phyloP scores from a whole-genome alignment of 768 basidiomycete genomes.

The Gyrodon lividus region DNA sequence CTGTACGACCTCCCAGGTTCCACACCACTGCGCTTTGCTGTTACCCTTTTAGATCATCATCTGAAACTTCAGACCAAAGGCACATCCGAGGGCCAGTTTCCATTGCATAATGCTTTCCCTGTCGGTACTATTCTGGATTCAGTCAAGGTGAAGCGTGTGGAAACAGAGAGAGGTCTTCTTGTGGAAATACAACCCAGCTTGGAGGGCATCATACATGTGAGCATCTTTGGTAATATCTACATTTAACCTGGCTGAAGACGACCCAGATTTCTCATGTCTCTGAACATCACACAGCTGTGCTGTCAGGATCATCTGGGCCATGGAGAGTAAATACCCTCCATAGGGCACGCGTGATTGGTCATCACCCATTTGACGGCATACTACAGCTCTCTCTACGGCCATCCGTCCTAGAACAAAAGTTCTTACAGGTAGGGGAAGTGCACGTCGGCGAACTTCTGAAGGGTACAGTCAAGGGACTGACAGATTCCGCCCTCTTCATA shows the following conservation, averaged over 20 bases:
- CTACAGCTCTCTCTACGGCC: conserved; percentile 84
- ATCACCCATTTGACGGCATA: conserved; percentile 82
- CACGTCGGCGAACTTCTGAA: conserved; percentile 84
- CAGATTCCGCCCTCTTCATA: conserved; percentile 79
- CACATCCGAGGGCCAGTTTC: conserved; percentile 23
- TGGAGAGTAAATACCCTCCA: conserved; percentile 83
- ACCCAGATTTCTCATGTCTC: conserved; percentile 88
- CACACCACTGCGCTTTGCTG: conserved; percentile 79
- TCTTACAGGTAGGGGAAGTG: conserved; percentile 79
- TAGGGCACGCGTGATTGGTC: conserved; percentile 83
- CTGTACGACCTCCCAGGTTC: conserved; percentile 71
- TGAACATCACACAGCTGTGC: conserved; percentile 84
- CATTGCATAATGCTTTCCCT: conserved; percentile 60
- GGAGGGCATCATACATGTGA: conserved; percentile 85
- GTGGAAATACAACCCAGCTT: conserved; percentile 62
- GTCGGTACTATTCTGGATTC: conserved; percentile 71
- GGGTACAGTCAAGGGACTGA: conserved; percentile 84
- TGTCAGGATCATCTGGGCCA: conserved; percentile 66
- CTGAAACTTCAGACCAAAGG: conserved; percentile 49
- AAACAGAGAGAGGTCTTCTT: conserved; percentile 79
- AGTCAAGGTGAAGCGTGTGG: conserved; percentile 72
- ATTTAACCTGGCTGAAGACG: conserved; percentile 1
- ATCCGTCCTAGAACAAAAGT: conserved; percentile 81
- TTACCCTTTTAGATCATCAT: conserved; percentile 74
- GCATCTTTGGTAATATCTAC: conserved; percentile 26